phyloP scores from a whole-genome alignment of 2,329 filamentous ascomycete genomes.

The Zasmidium citrigriseum region DNA sequence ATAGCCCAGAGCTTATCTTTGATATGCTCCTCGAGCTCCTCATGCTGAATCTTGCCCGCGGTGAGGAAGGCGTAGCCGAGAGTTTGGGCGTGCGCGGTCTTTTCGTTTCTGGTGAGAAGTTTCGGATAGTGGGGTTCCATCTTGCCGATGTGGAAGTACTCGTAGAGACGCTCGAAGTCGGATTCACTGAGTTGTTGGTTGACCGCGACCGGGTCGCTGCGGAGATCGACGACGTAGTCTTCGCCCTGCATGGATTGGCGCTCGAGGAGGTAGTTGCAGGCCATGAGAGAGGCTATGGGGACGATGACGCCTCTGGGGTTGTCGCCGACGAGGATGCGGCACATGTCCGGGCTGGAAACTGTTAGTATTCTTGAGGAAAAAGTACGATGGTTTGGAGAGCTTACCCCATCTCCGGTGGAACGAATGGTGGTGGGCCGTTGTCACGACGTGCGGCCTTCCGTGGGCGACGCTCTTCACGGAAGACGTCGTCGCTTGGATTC shows the following conservation, averaged over 20 bases:
- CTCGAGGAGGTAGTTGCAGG: conserved; percentile 9
- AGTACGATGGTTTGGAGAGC: too few species aligned
- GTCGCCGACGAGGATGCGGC: conserved; percentile 4
- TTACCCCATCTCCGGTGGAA: conserved; percentile 4
- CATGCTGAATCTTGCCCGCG: conserved; percentile 20
- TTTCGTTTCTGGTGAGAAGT: conserved; percentile 1
- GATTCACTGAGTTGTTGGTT: background rate
- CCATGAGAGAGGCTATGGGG: background rate
- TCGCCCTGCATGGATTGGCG: background rate
- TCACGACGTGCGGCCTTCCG: background rate
- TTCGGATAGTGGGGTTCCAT: conserved; percentile 10
- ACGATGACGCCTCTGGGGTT: background rate
- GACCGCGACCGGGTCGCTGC: conserved; percentile 4
- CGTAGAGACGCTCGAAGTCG: conserved; percentile 5
- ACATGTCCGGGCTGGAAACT: background rate
- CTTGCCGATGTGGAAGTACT: conserved; percentile 13
- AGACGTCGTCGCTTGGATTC: background rate
- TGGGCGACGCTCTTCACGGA: background rate
- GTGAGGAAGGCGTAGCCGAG: conserved; percentile 18
- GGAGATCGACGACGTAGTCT: conserved; percentile 10
- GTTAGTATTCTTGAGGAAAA: background rate
- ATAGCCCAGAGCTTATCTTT: conserved; percentile 19
- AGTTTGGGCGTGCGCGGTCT: conserved; percentile 11
- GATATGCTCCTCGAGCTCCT: conserved; percentile 17
- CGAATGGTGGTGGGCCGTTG: background rate